These are phyloP conservation scores for Termitomyces eurrhizus DNA, from an alignment of 768 basidiomycete genomes.

Conservation along the genomic window DNA sequence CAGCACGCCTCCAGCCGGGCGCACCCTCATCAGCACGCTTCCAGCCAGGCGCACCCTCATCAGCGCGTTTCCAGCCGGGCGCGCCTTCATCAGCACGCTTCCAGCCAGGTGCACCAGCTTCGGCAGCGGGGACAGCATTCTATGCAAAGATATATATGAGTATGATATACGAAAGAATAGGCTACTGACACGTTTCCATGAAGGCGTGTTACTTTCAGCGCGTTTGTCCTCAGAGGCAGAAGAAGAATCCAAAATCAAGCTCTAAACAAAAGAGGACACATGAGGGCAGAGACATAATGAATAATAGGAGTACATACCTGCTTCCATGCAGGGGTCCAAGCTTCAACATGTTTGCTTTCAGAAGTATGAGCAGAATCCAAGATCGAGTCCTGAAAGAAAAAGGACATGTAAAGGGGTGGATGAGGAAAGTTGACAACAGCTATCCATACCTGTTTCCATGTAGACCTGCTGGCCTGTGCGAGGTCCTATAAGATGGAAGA, in stretches of 20 bases:
- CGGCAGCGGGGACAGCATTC: not conserved
- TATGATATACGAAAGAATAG: not conserved
- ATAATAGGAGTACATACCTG: not conserved
- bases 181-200: not conserved
- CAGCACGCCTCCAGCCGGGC: not conserved
- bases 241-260: not conserved
- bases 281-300: not conserved
- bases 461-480: not conserved
- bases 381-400: not conserved
- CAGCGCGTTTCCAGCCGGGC: not conserved
- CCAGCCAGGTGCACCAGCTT: not conserved
- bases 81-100: not conserved
- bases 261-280: not conserved
- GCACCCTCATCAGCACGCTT: not conserved
- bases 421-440: not conserved
- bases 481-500: not conserved
- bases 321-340: not conserved
- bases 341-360: not conserved
- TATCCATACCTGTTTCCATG: constrained; percentile 3
- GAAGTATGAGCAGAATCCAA: not conserved
- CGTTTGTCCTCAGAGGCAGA: not conserved
- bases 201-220: not conserved
- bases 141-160: not conserved
- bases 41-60: not conserved
- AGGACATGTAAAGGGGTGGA: not conserved